Percentiles rank a stretch among this genome's conserved stretches.
These are phyloP conservation scores for Aurantiochytrium sp. DNA, from an alignment of 108 stramenopile genomes.

Conservation along the genomic window DNA sequence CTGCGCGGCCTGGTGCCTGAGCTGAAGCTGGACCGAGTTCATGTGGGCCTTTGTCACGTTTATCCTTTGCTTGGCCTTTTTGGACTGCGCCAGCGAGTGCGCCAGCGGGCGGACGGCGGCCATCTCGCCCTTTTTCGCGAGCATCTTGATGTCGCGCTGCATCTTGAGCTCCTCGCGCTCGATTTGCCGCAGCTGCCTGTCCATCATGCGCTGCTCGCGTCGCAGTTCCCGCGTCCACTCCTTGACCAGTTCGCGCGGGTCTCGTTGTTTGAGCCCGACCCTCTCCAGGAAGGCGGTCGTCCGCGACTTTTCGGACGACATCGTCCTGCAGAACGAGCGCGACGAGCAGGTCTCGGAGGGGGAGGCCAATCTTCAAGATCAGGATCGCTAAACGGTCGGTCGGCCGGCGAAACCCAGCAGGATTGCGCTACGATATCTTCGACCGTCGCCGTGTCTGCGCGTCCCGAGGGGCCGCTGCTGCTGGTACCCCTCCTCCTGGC, in stretches of 20 bases:
- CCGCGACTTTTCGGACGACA: background rate
- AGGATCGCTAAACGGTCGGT: background rate
- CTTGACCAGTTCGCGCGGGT: background rate
- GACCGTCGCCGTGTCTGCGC: too few species aligned
- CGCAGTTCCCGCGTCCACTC: slow-evolving; percentile 21
- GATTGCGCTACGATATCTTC: too few species aligned
- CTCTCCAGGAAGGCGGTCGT: background rate
- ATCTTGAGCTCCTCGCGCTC: slow-evolving; percentile 50
- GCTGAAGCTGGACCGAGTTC: slow-evolving; percentile 47
- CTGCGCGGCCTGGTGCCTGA: slow-evolving; percentile 44
- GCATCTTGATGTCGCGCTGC: slow-evolving; percentile 43
- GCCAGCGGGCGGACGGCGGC: slow-evolving; percentile 36
- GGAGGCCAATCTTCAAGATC: background rate
- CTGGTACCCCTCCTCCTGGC: too few species aligned
- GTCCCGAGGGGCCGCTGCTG: too few species aligned
- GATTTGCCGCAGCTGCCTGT: slow-evolving; percentile 37
- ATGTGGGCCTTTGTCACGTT: slow-evolving; percentile 50
- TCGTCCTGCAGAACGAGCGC: background rate
- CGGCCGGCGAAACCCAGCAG: too few species aligned
- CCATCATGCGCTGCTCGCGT: slow-evolving; percentile 29
- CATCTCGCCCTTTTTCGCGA: slow-evolving; percentile 41
- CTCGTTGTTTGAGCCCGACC: background rate
- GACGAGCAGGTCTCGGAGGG: background rate
- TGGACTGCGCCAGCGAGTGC: slow-evolving; percentile 33
- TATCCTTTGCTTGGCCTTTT: slow-evolving; percentile 50